Percentiles rank a stretch among this genome's conserved stretches.
Conservation (phyloP, 768 basidiomycete species). For the Lactarius trivialis region DNA sequence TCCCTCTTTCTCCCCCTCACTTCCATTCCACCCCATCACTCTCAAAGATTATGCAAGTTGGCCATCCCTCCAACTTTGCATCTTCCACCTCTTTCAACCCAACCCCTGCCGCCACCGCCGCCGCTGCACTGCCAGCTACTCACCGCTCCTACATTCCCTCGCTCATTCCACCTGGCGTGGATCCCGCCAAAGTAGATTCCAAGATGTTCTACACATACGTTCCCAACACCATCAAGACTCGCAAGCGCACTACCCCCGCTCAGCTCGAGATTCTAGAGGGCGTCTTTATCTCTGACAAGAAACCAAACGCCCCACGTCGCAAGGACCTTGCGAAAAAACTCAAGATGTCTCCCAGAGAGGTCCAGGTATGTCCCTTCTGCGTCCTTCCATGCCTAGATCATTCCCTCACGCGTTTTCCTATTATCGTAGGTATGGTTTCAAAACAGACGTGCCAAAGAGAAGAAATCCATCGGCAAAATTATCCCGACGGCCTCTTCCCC, state of each 20-base stretch:
- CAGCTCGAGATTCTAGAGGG: conserved; percentile 89
- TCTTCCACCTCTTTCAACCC: conserved; percentile 2
- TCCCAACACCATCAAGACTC: conserved; percentile 90
- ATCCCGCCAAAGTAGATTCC: conserved; percentile 69
- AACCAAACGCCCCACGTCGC: conserved; percentile 78
- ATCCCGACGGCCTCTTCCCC: not conserved
- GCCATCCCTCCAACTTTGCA: conserved; percentile 12
- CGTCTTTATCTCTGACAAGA: conserved; percentile 82
- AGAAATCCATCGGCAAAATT: conserved; percentile 34
- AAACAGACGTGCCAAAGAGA: conserved; percentile 85
- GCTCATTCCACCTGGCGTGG: conserved; percentile 46
- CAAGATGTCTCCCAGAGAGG: conserved; percentile 89
- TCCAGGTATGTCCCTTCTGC: conserved; percentile 61
- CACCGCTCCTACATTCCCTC: conserved; percentile 37
- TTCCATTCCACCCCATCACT: not conserved
- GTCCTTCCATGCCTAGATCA: not conserved
- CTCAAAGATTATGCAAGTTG: conserved; percentile 10
- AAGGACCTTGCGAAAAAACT: conserved; percentile 77
- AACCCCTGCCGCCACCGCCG: conserved; percentile 12
- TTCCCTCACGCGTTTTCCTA: conserved; percentile 1
- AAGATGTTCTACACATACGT: conserved; percentile 84
- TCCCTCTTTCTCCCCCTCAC: conserved; percentile 6
- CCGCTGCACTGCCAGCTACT: not conserved
- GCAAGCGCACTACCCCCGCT: conserved; percentile 79
- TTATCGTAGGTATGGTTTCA: conserved; percentile 77